Evolutionary conservation across 2,329 filamentous ascomycete genomes (phyloP).

Genomic region (Xylariaceae sp.): DNA sequence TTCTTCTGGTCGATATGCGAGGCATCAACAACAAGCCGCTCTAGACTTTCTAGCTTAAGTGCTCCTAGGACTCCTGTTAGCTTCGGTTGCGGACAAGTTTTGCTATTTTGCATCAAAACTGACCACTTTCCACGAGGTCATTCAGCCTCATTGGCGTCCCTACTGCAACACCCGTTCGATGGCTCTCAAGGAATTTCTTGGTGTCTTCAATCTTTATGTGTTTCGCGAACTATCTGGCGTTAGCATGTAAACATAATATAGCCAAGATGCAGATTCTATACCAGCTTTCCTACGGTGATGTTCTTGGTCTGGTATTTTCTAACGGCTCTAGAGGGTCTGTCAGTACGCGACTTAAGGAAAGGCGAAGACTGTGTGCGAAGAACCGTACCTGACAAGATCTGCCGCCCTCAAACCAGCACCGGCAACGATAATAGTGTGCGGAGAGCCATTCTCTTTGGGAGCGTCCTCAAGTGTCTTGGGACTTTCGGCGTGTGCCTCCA

Average conservation of each 20-base stretch:
- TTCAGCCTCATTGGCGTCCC: conserved; percentile 85
- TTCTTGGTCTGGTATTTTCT: conserved; percentile 82
- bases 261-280: conserved; percentile 35
- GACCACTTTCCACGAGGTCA: conserved; percentile 83
- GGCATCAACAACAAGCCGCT: conserved; percentile 85
- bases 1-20: conserved; percentile 96
- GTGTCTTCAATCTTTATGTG: conserved; percentile 96
- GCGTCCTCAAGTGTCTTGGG: conserved; percentile 67
- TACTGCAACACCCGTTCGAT: conserved; percentile 82
- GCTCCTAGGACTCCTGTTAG: conserved; percentile 56
- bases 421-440: conserved; percentile 89
- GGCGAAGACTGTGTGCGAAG: not conserved
- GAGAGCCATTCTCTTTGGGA: conserved; percentile 72
- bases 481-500: conserved; percentile 70
- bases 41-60: conserved; percentile 72
- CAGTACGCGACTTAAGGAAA: not conserved
- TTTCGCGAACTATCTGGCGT: conserved; percentile 75
- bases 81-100: not conserved
- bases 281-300: conserved; percentile 80
- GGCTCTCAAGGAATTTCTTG: conserved; percentile 73
- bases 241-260: conserved; percentile 7
- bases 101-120: conserved; percentile 40
- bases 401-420: conserved; percentile 85
- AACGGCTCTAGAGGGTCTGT: conserved; percentile 60
- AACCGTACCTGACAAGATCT: conserved; percentile 73